phyloP scores from a whole-genome alignment of 2,329 filamentous ascomycete species.

The Xylariaceae sp. region DNA sequence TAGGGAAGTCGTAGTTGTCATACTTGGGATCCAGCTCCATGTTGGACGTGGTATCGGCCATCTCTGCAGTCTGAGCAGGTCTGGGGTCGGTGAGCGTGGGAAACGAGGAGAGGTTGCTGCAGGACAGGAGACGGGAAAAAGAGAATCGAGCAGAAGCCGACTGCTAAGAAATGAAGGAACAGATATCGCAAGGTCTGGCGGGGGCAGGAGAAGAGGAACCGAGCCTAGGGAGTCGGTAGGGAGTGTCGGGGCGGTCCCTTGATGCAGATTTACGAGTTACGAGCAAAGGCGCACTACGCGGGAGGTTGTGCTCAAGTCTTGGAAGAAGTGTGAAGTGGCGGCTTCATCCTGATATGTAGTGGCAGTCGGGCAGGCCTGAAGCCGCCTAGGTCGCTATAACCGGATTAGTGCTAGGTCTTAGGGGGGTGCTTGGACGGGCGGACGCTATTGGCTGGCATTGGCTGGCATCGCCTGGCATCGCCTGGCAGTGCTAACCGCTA shows the following conservation, averaged over 20 bases:
- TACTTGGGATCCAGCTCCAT: slow-evolving; percentile 80
- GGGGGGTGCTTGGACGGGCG: background rate
- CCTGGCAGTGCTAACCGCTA: background rate
- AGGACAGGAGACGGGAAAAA: background rate
- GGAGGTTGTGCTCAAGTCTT: background rate
- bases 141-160: too few relatives aligned
- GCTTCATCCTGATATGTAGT: background rate
- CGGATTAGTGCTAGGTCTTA: background rate
- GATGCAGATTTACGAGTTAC: background rate
- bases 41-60: slow-evolving; percentile 31
- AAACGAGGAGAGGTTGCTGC: background rate
- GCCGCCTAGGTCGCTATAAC: background rate
- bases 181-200: background rate
- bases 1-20: slow-evolving; percentile 93
- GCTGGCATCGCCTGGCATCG: background rate
- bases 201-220: background rate
- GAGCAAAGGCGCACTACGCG: background rate
- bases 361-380: background rate
- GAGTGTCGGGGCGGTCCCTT: background rate
- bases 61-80: slow-evolving; percentile 13
- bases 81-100: background rate
- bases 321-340: slow-evolving; percentile 4
- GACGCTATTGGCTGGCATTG: background rate
- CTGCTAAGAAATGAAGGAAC: background rate
- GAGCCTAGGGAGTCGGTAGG: background rate